Conservation (phyloP, 257 asterid genomes). For the Solanum pimpinellifolium region DNA sequence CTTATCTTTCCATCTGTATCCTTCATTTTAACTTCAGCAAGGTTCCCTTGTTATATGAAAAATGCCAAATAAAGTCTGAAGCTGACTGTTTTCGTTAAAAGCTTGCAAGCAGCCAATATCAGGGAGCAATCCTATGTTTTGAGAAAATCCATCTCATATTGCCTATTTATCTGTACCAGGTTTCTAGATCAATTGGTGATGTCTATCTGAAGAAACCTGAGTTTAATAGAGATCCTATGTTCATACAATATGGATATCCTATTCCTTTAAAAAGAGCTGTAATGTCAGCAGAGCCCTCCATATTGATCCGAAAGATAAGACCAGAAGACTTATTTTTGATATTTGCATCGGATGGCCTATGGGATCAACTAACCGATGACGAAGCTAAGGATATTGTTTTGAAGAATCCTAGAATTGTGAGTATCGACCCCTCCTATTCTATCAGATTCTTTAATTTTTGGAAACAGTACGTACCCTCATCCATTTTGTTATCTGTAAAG, state of each 20-base stretch:
- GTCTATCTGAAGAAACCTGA: conserved; percentile 31
- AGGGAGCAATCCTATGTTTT: not conserved
- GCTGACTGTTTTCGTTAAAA: not conserved
- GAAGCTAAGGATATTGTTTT: conserved; percentile 24
- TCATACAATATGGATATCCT: conserved; percentile 20
- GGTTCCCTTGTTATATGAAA: not conserved
- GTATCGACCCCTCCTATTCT: not conserved
- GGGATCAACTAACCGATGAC: conserved; percentile 32
- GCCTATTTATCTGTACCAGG: conserved; percentile 6
- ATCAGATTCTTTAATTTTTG: not conserved
- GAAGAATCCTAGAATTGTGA: conserved; percentile 20
- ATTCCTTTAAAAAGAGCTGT: conserved; percentile 26
- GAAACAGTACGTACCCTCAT: not conserved
- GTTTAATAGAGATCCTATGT: conserved; percentile 22
- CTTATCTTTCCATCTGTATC: not conserved
- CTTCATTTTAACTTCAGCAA: not conserved
- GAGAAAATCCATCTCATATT: not conserved
- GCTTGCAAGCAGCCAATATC: not conserved
- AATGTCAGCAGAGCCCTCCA: conserved; percentile 26
- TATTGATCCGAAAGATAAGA: conserved; percentile 14
- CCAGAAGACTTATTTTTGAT: conserved; percentile 27
- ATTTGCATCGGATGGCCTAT: conserved; percentile 39
- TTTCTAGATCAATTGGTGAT: conserved; percentile 30
- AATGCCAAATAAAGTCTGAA: not conserved
- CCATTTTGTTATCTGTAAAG: not conserved